Base-by-base conservation (phyloP, 768 basidiomycete species). In the Tephrocybe sp. region DNA sequence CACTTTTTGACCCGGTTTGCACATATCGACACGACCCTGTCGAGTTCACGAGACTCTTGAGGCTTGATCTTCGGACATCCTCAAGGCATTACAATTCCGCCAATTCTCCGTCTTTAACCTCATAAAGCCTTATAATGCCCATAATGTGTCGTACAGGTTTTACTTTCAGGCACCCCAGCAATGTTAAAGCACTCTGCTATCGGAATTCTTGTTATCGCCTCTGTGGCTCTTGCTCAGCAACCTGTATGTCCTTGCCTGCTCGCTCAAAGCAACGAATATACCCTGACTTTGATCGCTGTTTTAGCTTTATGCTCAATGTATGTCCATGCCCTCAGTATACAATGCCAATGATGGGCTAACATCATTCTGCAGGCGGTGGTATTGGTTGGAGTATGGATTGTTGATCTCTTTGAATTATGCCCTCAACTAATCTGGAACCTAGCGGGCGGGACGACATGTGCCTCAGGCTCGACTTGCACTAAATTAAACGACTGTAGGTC, bases 391-490 rank as follows among this genome's bases (percentile, higher is more conserved):
- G 63, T 65, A 58, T 21, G 63, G 25, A 7, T n/a, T 33, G n/a
- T 24, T 20, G 14, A 37, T 21, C 12, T 37, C 7, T 8, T 18
- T 30, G 12, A 46, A 6, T 5, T 12, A 5, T 32, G 36, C 15
- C 14, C 34, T 48, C 3, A 25, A 20, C 44, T 51, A 12, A 48
- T 11, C 9, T 26, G 28, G 18, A 9, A 18, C 23, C 20, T 49
- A 65, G 63, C 64, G 10, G 72, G 72, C 20, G 58, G 61, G 14
- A 71, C 67, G 0, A 67, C 69, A n/a, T 74, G 72, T 51, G 72
- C 60, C 8, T 54, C 68, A 9, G 72, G 73, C 17, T 50, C 66
- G n/a, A 58, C 57, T 24, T 74, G 73, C 54, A 64, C 65, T 15
- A 58, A 55, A 12, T 34, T 65, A 14, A 72, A 71, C 48, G 61